These are phyloP conservation scores for Chlorella ohadii DNA, from an alignment of 139 green algal genomes.

Conservation along the genomic window DNA sequence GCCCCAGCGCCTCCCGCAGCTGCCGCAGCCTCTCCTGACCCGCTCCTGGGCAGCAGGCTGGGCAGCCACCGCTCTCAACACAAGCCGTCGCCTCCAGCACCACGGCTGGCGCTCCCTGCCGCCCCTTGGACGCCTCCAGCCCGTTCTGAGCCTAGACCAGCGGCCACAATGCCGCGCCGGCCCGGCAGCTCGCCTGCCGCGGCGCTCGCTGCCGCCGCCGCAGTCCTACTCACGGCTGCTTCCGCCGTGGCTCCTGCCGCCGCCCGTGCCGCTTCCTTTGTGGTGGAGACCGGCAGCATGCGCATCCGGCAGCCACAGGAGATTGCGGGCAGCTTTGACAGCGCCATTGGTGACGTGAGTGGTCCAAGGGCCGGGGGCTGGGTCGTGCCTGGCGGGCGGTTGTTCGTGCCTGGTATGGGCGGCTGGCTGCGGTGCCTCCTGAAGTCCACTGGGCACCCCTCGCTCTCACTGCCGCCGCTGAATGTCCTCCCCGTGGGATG, in stretches of 20 bases:
- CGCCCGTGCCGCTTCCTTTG: slow-evolving; percentile 27
- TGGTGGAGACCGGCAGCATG: slow-evolving; percentile 67
- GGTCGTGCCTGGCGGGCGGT: no score
- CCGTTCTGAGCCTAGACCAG: background rate
- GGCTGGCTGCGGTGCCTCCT: no score
- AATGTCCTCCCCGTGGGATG: no score
- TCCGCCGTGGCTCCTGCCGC: background rate
- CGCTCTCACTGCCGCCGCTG: no score
- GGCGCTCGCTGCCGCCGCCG: background rate
- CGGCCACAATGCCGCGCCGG: background rate
- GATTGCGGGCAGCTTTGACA: slow-evolving; percentile 54
- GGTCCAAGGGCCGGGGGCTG: background rate
- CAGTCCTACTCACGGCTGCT: background rate
- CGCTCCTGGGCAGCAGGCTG: no score
- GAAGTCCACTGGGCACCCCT: no score
- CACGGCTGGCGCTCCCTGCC: no score
- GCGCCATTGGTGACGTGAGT: slow-evolving; percentile 65
- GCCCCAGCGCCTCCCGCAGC: no score
- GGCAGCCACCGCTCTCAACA: no score
- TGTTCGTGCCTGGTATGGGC: no score
- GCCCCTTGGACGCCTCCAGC: background rate
- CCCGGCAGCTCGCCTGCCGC: background rate
- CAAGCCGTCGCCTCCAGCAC: no score
- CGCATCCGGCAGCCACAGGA: slow-evolving; percentile 46
- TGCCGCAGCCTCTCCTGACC: no score